Evolutionary conservation across 495 filamentous ascomycete species (phyloP).

Genomic region (Xeromyces bisporus): DNA sequence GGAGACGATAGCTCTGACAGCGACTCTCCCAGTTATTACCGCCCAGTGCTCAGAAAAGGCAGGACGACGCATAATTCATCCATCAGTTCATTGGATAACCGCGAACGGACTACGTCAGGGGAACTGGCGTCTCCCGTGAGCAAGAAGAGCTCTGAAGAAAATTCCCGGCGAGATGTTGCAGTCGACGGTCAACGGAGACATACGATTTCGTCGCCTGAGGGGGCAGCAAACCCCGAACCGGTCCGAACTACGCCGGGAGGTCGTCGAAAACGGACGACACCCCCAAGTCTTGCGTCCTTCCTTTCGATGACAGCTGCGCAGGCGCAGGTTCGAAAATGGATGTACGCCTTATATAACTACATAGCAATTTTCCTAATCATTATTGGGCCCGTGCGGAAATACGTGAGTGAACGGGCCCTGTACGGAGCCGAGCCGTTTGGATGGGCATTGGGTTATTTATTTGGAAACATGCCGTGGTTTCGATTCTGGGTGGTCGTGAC

Average conservation of each 20-base stretch:
- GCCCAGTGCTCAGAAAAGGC: conserved; percentile 9
- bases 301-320: conserved; percentile 66
- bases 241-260: conserved; percentile 42
- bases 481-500: conserved; percentile 45
- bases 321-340: conserved; percentile 59
- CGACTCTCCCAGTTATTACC: conserved; percentile 18
- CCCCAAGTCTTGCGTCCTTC: conserved; percentile 50
- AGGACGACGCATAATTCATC: conserved; percentile 11
- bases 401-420: conserved; percentile 49
- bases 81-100: not conserved
- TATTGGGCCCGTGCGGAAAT: conserved; percentile 51
- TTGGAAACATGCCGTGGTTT: conserved; percentile 60
- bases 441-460: conserved; percentile 80
- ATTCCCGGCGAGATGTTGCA: conserved; percentile 6
- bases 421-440: conserved; percentile 64
- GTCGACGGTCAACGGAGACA: conserved; percentile 27
- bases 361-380: conserved; percentile 42
- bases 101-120: conserved; percentile 3
- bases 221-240: conserved; percentile 16
- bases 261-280: conserved; percentile 49
- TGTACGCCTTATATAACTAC: conserved; percentile 70
- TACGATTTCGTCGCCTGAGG: conserved; percentile 30
- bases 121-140: conserved; percentile 9
- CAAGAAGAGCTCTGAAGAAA: conserved; percentile 12
- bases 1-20: conserved; percentile 24